phyloP scores from a whole-genome alignment of 305 asterid species.

The Lippia alba region DNA sequence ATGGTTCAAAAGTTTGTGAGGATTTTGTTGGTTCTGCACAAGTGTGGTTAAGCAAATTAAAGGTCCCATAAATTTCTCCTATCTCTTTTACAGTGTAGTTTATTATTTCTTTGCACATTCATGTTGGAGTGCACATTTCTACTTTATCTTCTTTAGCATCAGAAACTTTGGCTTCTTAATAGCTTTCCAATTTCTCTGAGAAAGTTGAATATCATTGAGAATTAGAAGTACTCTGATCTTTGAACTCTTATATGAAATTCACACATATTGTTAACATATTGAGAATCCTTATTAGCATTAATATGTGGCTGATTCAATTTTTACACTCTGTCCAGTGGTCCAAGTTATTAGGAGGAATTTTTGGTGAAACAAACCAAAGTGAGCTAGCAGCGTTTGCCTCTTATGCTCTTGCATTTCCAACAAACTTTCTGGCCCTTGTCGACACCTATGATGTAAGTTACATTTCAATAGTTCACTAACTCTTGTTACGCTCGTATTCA shows the following conservation, averaged over 20 bases:
- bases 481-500: not conserved
- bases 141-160: not conserved
- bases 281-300: not conserved
- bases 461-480: conserved; percentile 24
- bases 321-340: conserved; percentile 63
- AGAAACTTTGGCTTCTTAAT: too few relatives aligned
- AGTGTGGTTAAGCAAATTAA: conserved; percentile 78
- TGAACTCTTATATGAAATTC: too few relatives aligned
- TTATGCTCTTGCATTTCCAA: conserved; percentile 91
- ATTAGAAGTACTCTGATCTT: too few relatives aligned
- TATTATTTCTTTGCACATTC: not conserved
- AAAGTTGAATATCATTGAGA: too few relatives aligned
- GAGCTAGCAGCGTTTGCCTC: conserved; percentile 86
- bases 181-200: too few relatives aligned
- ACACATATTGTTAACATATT: too few relatives aligned
- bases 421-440: conserved; percentile 83
- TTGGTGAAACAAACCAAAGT: conserved; percentile 91
- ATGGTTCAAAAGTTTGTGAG: conserved; percentile 73
- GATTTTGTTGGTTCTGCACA: conserved; percentile 85
- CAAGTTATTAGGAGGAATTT: conserved; percentile 60
- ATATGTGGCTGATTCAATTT: conserved; percentile 37
- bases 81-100: conserved; percentile 22
- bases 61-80: conserved; percentile 54
- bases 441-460: conserved; percentile 93
- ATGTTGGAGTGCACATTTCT: not conserved